Base-by-base conservation (phyloP, 2,329 filamentous ascomycete species). In the Lachnellula hyalina region DNA sequence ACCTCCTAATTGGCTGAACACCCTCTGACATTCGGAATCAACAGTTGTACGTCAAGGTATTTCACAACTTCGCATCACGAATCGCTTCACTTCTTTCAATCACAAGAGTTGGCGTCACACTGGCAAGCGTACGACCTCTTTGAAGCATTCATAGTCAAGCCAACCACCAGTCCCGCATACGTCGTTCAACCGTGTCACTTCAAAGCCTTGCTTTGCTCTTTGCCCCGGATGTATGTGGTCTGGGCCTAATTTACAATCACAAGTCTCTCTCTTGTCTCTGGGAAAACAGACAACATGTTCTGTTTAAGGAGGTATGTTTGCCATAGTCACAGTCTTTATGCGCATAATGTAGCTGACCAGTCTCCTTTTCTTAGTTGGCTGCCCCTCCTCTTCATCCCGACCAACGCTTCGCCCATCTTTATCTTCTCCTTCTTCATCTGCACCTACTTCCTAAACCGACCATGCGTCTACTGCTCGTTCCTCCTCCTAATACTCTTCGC, bases 391-490 rank as follows among this genome's bases (percentile, higher is more conserved):
- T 92, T 94, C 74, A 91, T 94, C 65, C 89, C 89, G 51, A 90
- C 89, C 56, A 91, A 92, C 71, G 87, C 89, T 64, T 91, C 88
- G 55, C 89, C 89, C 25, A 81, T 89, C 67, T 92, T 93, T 76
- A 89, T 94, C 71, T 83, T 93, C 74, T 82, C 90, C 74, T 90
- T 94, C 79, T 87, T 99, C 76, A 80, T 90, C 62, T 90, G 92
- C 72, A 96, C 92, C 62, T 97, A 96, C 78, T 89, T 96, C 74
- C 85, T 99, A 66, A 96, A 96, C 75, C 86, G 93, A 53, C 94
- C 94, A 52, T 99, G 94, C 77, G 87, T 96, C 65, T 99, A 99
- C 80, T 99, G 94, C 82, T 96, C 91, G 58, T 85, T 96, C 59
- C 87, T 99, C 52, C 89, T 99, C 48, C 82, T 96, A 62, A 91